Evolutionary conservation across 2,329 filamentous ascomycete genomes (phyloP).

Genomic region (Colletotrichum melonis): DNA sequence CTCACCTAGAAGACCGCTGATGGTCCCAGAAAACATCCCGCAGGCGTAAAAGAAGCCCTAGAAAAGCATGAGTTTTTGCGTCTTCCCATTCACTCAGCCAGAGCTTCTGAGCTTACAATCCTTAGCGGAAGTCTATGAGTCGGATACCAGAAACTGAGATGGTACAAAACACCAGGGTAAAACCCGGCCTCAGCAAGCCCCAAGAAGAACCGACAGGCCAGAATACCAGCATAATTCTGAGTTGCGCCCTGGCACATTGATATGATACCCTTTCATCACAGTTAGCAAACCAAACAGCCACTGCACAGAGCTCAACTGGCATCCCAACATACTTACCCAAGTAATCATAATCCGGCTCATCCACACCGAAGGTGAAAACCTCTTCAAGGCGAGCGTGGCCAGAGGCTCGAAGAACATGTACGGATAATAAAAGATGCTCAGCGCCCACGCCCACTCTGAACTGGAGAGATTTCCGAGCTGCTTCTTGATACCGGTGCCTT

Average conservation of each 20-base stretch:
- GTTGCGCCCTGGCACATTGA: conserved; percentile 41
- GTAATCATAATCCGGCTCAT: conserved; percentile 43
- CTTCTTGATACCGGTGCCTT: conserved; percentile 41
- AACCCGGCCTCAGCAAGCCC: conserved; percentile 44
- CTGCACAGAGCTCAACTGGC: not conserved
- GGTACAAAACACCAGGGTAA: conserved; percentile 44
- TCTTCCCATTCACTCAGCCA: not conserved
- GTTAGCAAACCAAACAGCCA: not conserved
- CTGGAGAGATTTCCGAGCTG: conserved; percentile 39
- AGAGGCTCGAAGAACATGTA: conserved; percentile 43
- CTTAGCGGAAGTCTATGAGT: conserved; percentile 44
- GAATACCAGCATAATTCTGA: conserved; percentile 40
- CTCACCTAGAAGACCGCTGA: conserved; percentile 42
- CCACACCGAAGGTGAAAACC: conserved; percentile 39
- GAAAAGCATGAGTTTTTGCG: not conserved
- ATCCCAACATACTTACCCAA: conserved; percentile 34
- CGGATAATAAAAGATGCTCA: conserved; percentile 41
- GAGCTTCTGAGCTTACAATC: conserved; percentile 37
- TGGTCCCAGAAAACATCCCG: conserved; percentile 46
- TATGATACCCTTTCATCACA: conserved; percentile 30
- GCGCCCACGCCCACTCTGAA: conserved; percentile 41
- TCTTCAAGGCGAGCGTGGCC: conserved; percentile 40
- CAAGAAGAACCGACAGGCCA: conserved; percentile 42
- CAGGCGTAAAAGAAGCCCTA: conserved; percentile 47
- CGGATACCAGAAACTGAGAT: conserved; percentile 47